Evolutionary conservation across 352 stramenopile species (phyloP), one percentile per base, ranked within the genome.

Genomic region (Phytophthora crassamura): DNA sequence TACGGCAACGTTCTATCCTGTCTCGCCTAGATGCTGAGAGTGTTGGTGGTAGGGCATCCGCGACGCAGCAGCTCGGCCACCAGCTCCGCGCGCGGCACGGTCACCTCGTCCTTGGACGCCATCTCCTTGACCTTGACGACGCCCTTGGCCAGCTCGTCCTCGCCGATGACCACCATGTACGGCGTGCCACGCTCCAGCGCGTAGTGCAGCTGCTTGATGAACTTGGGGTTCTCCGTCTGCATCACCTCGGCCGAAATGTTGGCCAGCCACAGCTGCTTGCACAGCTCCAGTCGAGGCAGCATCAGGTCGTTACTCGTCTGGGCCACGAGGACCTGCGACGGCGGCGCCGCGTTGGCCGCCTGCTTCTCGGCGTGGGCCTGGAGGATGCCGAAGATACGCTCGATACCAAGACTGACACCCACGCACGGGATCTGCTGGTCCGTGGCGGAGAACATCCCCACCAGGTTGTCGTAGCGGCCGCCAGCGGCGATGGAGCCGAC

Each of bases 361-460:
- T 74, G 60, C 64, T 90, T 88, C 73, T 94, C 94, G 28, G 86
- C 94, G 66, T 97, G 93, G 39, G 77, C 81, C 71, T 99, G 97
- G 57, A 99, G 97, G 43, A 99, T 98, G 64, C 97, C 97, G 64
- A 99, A 99, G 47, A 99, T 98, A 58, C 97, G 92, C 77, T 99
- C 97, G 55, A 99, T 99, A 58, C 97, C 97, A 68, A 99, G 95
- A 80, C 90, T 98, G 47, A 99, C 96, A 49, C 97, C 97, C 1
- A 99, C 97, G 72, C 97, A 99, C 33, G 97, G 97, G 54, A 98
- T 99, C 66, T 98, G 83, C 72, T 97, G 91, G 30, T 91, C 92
- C 60, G 84, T 96, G 66, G 93, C 91, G 36, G 93, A 97, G 77
- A 99, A 99, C 94, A 99, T 99, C 46, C 97, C 97, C 16, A 99